Percentiles rank a stretch among this genome's conserved stretches.
phyloP scores from a whole-genome alignment of 2,329 filamentous ascomycete species.

The Calonectria fujianensis region DNA sequence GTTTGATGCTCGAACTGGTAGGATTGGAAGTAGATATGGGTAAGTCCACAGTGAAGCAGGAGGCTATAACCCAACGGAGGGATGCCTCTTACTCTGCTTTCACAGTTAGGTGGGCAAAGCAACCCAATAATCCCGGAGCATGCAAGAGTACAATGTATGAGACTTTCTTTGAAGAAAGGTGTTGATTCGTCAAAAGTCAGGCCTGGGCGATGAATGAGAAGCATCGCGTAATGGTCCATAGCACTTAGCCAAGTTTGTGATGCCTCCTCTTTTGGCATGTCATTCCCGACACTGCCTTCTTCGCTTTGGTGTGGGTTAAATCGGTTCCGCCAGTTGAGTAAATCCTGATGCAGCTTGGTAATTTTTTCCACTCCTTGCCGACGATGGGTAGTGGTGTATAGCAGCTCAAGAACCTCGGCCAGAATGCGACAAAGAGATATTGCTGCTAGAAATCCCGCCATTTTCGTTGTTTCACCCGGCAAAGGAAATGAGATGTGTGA shows the following conservation, averaged over 20 bases:
- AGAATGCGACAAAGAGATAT: slow-evolving; percentile 3
- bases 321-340: slow-evolving; percentile 4
- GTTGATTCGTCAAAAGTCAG: slow-evolving; percentile 4
- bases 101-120: not conserved
- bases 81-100: not conserved
- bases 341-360: not conserved
- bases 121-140: not conserved
- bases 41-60: slow-evolving; percentile 7
- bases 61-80: not conserved
- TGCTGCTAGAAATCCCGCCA: not conserved
- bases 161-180: not conserved
- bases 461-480: slow-evolving; percentile 12
- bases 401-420: not conserved
- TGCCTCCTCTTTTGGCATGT: not conserved
- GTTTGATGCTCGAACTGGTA: not conserved
- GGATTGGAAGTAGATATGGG: not conserved
- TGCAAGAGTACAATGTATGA: not conserved
- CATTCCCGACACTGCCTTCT: not conserved
- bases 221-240: slow-evolving; percentile 1
- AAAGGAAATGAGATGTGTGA: slow-evolving; percentile 2
- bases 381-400: slow-evolving; percentile 14
- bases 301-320: not conserved
- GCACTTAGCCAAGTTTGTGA: not conserved
- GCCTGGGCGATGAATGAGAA: slow-evolving; percentile 12
- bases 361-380: slow-evolving; percentile 19